phyloP scores from a whole-genome alignment of 148 eudicot species.

The Vaccinium vitisidaea region DNA sequence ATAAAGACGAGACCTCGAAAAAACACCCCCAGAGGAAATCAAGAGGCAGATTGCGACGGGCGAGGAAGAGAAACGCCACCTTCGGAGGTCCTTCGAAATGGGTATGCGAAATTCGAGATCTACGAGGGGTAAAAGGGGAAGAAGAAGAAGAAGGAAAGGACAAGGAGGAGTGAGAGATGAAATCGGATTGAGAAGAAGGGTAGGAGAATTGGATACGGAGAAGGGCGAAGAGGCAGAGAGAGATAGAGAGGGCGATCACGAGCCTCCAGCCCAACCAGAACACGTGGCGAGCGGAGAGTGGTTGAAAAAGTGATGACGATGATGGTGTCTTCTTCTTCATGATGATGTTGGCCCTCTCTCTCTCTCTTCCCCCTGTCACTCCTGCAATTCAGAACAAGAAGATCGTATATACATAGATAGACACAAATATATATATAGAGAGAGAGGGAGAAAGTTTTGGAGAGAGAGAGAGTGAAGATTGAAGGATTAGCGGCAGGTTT shows the following conservation, averaged over 20 bases:
- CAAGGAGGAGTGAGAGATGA: neutral
- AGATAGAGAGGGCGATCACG: slow-evolving; percentile 15
- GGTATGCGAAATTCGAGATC: slow-evolving; percentile 28
- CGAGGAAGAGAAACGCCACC: slow-evolving; percentile 77
- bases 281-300: neutral
- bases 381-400: neutral
- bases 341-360: neutral
- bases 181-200: neutral
- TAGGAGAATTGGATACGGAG: slow-evolving; percentile 13
- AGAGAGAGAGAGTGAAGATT: neutral
- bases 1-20: slow-evolving; percentile 58
- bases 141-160: neutral
- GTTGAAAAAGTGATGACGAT: neutral
- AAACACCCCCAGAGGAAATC: slow-evolving; percentile 89
- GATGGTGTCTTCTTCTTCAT: neutral
- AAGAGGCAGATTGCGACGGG: slow-evolving; percentile 66
- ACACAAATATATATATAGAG: neutral
- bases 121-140: neutral
- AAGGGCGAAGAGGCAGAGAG: slow-evolving; percentile 24
- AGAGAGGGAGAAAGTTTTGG: neutral
- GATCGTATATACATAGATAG: neutral
- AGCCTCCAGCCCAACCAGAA: slow-evolving; percentile 26
- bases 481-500: neutral
- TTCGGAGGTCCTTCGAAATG: slow-evolving; percentile 49
- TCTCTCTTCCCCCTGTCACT: neutral